A percentile compares a stretch with the other conserved stretches of the same genome.
phyloP scores from a whole-genome alignment of 495 filamentous ascomycete species.

The Cairneyella variabilis region DNA sequence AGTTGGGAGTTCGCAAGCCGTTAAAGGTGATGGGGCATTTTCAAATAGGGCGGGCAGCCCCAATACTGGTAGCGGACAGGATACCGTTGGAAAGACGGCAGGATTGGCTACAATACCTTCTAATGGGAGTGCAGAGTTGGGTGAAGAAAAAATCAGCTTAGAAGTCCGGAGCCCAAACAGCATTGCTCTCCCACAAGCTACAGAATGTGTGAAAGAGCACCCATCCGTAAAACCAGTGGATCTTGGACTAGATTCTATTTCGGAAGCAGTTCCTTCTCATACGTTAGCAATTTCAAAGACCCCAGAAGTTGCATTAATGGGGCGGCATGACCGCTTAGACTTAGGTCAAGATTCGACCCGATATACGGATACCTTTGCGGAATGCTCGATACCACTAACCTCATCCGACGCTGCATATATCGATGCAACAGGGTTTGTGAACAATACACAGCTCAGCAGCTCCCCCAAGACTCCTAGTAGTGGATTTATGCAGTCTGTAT shows the following conservation, averaged over 20 bases:
- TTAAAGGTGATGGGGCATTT: background rate
- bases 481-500: too few species aligned
- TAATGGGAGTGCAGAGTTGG: background rate
- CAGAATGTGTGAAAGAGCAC: background rate
- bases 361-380: background rate
- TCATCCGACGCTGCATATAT: too few species aligned
- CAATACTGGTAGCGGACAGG: background rate
- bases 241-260: background rate
- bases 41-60: background rate
- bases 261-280: background rate
- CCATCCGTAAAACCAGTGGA: background rate
- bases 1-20: background rate
- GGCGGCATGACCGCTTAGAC: background rate
- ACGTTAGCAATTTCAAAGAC: background rate
- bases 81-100: background rate
- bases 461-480: too few species aligned
- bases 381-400: background rate
- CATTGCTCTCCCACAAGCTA: background rate
- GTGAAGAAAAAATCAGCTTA: background rate
- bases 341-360: background rate
- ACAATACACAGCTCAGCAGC: too few species aligned
- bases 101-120: background rate
- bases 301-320: background rate
- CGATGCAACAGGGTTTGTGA: too few species aligned
- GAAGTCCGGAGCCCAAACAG: background rate